Percentiles rank a stretch among this genome's conserved stretches.
phyloP scores from a whole-genome alignment of 208 protist species.

The Trypanosoma cruzi region DNA sequence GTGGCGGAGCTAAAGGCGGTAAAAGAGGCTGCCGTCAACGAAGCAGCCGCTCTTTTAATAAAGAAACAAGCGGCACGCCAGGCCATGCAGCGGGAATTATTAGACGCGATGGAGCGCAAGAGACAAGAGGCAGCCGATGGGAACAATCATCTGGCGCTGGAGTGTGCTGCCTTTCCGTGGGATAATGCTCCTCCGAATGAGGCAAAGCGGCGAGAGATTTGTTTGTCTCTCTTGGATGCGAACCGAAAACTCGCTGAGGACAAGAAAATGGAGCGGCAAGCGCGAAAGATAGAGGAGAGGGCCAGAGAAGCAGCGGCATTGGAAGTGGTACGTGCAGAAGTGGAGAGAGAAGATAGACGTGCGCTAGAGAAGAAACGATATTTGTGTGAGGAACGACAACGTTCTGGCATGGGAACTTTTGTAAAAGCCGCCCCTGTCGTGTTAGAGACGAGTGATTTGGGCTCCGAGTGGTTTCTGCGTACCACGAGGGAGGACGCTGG shows the following conservation, averaged over 20 bases:
- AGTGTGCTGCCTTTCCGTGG: slow-evolving; percentile 9
- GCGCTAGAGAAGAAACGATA: slow-evolving; percentile 13
- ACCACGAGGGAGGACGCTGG: background rate
- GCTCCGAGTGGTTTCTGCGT: background rate
- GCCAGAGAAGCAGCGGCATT: background rate
- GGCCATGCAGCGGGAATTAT: slow-evolving; percentile 3
- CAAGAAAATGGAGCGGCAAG: slow-evolving; percentile 8
- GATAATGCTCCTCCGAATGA: background rate
- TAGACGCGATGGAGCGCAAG: slow-evolving; percentile 10
- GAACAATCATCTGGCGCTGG: background rate
- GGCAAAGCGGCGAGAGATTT: slow-evolving; percentile 5
- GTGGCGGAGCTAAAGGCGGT: slow-evolving; percentile 19
- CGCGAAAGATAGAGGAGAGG: slow-evolving; percentile 3
- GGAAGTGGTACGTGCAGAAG: background rate
- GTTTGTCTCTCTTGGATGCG: slow-evolving; percentile 8
- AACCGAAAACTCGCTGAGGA: slow-evolving; percentile 27
- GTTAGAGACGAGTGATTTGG: background rate
- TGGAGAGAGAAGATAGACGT: slow-evolving; percentile 9
- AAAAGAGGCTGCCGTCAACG: slow-evolving; percentile 19
- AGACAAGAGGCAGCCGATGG: slow-evolving; percentile 3
- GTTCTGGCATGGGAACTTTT: background rate
- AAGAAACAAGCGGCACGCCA: slow-evolving; percentile 16
- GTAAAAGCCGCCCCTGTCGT: background rate
- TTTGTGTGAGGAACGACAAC: background rate
- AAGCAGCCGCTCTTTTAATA: slow-evolving; percentile 2